Percentiles rank a stretch among this genome's conserved stretches.
Conservation (phyloP, 139 green algal species). For the Haematococcus lacustris region DNA sequence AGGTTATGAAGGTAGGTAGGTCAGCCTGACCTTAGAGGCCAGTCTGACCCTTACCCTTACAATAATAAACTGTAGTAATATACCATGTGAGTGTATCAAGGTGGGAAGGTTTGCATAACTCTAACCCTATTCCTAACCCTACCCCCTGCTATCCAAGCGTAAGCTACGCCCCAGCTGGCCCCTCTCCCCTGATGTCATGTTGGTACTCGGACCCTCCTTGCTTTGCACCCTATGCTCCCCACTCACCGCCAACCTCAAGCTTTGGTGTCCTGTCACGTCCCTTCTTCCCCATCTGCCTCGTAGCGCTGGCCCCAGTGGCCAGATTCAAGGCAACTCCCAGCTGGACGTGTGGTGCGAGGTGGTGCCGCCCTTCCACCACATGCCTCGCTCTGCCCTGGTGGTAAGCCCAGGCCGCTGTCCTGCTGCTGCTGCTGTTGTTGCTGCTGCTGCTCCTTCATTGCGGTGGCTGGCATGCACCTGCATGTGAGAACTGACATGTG, state of each 20-base stretch:
- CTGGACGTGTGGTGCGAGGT: slow-evolving; percentile 45
- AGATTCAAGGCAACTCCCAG: slow-evolving; percentile 13
- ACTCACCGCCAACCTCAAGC: no score
- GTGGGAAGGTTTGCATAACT: no score
- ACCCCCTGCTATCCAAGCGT: background rate
- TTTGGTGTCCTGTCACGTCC: background rate
- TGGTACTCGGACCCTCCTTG: no score
- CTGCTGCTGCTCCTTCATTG: background rate
- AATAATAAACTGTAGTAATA: no score
- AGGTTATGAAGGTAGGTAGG: no score
- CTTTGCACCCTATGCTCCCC: no score
- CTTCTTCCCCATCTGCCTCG: background rate
- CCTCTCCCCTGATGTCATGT: no score
- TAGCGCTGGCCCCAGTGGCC: slow-evolving; percentile 2
- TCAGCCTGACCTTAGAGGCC: no score
- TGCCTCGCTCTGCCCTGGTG: slow-evolving; percentile 54
- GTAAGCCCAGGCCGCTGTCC: slow-evolving; percentile 15
- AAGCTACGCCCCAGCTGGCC: background rate
- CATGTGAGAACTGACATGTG: background rate
- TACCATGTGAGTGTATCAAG: no score
- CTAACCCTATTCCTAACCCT: no score
- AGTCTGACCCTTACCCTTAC: no score
- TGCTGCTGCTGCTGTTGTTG: background rate
- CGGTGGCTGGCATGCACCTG: background rate
- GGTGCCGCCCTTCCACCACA: slow-evolving; percentile 54